These are phyloP conservation scores for Mycosphaerella sp. DNA, from an alignment of 2,329 filamentous ascomycete species.

Conservation along the genomic window DNA sequence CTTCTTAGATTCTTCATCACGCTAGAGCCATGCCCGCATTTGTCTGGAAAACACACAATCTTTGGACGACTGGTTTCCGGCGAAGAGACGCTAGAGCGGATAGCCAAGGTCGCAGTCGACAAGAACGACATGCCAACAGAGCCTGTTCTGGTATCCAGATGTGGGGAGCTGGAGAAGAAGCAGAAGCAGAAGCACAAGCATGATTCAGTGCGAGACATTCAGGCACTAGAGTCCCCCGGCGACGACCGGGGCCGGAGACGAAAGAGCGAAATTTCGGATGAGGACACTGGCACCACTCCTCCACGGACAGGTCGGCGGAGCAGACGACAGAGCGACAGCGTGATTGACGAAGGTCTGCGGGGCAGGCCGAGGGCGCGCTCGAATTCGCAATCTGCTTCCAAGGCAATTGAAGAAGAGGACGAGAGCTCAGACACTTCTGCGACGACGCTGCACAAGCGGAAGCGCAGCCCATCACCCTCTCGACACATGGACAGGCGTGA, in stretches of 20 bases:
- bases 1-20: conserved; percentile 37
- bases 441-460: conserved; percentile 31
- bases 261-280: conserved; percentile 26
- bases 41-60: conserved; percentile 40
- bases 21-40: conserved; percentile 35
- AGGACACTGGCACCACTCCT: conserved; percentile 25
- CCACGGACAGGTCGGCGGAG: conserved; percentile 20
- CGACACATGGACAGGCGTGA: conserved; percentile 22
- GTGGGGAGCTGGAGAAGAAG: conserved; percentile 37
- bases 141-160: conserved; percentile 34
- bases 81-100: conserved; percentile 32
- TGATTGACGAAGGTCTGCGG: conserved; percentile 34
- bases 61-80: conserved; percentile 37
- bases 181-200: conserved; percentile 24
- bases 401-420: conserved; percentile 27
- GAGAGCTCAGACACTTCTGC: conserved; percentile 22
- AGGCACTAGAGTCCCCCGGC: neutral
- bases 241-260: conserved; percentile 27
- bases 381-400: conserved; percentile 25
- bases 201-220: conserved; percentile 11
- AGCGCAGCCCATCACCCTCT: conserved; percentile 33
- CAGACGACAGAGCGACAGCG: conserved; percentile 32
- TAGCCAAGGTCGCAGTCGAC: conserved; percentile 36
- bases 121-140: conserved; percentile 34
- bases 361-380: conserved; percentile 33